Percentiles rank a stretch among this genome's conserved stretches.
Evolutionary conservation across 1,139 yeast genomes (phyloP).

Genomic region (Saccharomyces pastorianus): DNA sequence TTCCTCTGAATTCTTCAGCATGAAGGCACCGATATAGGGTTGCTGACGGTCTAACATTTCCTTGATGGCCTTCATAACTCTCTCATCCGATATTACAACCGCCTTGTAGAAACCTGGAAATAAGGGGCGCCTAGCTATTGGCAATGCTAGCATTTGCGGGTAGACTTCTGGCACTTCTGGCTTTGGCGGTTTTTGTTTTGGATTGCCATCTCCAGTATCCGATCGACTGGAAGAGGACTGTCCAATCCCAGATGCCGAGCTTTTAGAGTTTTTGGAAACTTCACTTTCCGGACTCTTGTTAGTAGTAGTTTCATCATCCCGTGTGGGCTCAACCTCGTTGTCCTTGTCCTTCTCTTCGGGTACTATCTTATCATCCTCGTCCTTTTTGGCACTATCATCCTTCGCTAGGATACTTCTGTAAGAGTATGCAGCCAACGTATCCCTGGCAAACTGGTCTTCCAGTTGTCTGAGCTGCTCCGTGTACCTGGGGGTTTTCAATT

Average conservation of each 20-base stretch:
- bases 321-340: constrained; percentile 3
- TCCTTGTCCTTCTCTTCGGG: neutral
- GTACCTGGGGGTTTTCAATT: neutral
- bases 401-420: constrained; percentile 1
- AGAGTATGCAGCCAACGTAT: neutral
- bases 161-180: constrained; percentile 39
- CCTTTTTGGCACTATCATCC: constrained; percentile 8
- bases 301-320: neutral
- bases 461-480: neutral
- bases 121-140: constrained; percentile 52
- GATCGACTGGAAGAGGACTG: neutral
- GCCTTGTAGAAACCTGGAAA: constrained; percentile 61
- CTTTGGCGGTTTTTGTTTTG: neutral
- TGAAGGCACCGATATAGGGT: constrained; percentile 81
- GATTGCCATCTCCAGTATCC: constrained; percentile 6
- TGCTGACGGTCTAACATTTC: constrained; percentile 65
- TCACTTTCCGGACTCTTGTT: neutral
- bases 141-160: constrained; percentile 52
- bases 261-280: neutral
- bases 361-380: constrained; percentile 1
- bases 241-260: constrained; percentile 5
- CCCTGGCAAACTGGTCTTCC: neutral
- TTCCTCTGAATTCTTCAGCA: constrained; percentile 61
- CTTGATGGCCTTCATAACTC: constrained; percentile 72
- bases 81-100: constrained; percentile 71